These are phyloP conservation scores for Venturia effusa DNA, from an alignment of 2,329 filamentous ascomycete species.

Conservation along the genomic window DNA sequence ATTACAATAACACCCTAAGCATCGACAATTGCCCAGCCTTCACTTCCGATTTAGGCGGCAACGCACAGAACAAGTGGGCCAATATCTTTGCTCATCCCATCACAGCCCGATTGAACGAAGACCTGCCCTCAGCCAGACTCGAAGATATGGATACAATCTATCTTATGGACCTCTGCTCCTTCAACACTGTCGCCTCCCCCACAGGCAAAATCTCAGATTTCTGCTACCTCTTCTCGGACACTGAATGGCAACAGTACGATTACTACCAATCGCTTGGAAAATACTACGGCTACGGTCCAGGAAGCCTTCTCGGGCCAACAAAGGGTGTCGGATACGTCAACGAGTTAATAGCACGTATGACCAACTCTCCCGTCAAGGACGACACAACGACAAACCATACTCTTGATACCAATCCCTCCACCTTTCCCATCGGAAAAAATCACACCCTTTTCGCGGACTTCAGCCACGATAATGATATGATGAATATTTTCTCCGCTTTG, in stretches of 20 bases:
- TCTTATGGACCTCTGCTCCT: conserved; percentile 85
- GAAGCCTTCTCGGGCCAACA: conserved; percentile 68
- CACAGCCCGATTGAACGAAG: conserved; percentile 54
- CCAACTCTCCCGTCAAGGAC: conserved; percentile 56
- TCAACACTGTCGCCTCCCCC: conserved; percentile 59
- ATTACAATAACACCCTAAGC: conserved; percentile 71
- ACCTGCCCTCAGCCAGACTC: conserved; percentile 58
- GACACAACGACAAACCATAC: conserved; percentile 68
- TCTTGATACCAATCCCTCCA: conserved; percentile 53
- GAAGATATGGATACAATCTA: conserved; percentile 51
- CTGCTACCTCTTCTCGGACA: conserved; percentile 60
- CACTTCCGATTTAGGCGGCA: conserved; percentile 43
- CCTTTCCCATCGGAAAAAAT: conserved; percentile 58
- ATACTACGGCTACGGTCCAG: conserved; percentile 70
- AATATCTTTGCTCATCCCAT: conserved; percentile 57
- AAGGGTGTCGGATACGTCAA: conserved; percentile 84
- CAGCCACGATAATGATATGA: conserved; percentile 84
- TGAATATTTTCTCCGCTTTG: conserved; percentile 61
- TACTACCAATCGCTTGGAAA: conserved; percentile 74
- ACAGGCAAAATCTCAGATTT: conserved; percentile 51
- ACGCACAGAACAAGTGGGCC: conserved; percentile 48
- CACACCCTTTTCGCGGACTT: conserved; percentile 73
- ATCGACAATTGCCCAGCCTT: conserved; percentile 63
- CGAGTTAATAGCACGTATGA: conserved; percentile 75
- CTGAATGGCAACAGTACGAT: conserved; percentile 70